A percentile compares a stretch with the other conserved stretches of the same genome.
phyloP scores from a whole-genome alignment of 805 yeast genomes.

The Suhomyces tanzawaensis region DNA sequence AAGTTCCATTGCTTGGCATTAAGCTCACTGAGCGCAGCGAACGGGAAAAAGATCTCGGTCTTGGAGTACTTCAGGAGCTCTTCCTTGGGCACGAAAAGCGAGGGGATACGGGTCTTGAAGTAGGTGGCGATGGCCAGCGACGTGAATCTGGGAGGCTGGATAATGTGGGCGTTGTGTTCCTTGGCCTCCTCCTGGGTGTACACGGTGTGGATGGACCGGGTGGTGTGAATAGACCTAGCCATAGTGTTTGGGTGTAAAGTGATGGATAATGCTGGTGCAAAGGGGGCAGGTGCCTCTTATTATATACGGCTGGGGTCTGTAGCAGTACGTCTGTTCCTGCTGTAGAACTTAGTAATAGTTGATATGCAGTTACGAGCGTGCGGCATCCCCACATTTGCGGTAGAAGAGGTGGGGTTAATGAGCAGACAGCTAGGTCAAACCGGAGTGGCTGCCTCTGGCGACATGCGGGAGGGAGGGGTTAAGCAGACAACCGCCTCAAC shows the following conservation, averaged over 20 bases:
- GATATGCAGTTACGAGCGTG: no score
- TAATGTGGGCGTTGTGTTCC: constrained; percentile 10
- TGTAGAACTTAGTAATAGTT: no score
- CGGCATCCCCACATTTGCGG: no score
- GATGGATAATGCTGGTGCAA: background rate
- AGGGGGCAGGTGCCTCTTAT: no score
- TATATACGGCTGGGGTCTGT: no score
- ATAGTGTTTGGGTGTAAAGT: background rate
- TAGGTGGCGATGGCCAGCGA: constrained; percentile 33
- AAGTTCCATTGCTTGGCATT: constrained; percentile 55
- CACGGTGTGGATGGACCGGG: constrained; percentile 6
- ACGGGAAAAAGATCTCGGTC: constrained; percentile 55
- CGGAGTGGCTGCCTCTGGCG: no score
- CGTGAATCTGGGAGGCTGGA: constrained; percentile 31
- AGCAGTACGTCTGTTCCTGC: no score
- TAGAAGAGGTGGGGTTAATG: no score
- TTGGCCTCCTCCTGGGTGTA: constrained; percentile 10
- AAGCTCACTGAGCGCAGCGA: constrained; percentile 52
- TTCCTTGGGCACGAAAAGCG: constrained; percentile 46
- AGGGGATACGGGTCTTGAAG: constrained; percentile 45
- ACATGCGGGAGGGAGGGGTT: no score
- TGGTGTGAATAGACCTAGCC: constrained; percentile 4
- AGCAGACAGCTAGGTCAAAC: no score
- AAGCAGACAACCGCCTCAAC: no score
- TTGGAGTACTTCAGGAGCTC: constrained; percentile 35